Base-by-base conservation (phyloP, 306 rosid genomes). In the Boehmeria nivea region DNA sequence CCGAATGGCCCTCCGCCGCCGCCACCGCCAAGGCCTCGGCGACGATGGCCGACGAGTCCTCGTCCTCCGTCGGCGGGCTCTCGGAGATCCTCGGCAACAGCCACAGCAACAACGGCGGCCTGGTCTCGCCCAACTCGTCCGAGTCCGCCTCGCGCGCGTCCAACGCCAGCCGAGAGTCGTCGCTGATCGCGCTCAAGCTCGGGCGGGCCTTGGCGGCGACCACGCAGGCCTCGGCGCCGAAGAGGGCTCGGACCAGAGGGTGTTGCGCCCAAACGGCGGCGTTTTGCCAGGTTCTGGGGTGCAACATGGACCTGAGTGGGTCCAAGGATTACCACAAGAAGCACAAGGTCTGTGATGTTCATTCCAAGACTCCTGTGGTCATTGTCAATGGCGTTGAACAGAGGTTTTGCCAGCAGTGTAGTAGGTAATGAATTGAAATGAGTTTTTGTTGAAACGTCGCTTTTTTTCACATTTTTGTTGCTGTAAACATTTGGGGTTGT, bases 351-450 rank as follows among this genome's bases (percentile, higher is more conserved):
- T 87, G 95, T 65, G 95, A 83, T 65, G 81, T 43, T 74, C 95
- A 87, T 72, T 87, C 93, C 67, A 87, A 87, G 72, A 81, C 93
- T 50, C 70, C 93, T 51, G 70, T 55, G 68, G 95, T 83, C 51
- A 65, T 83, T 60, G 93, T 87, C n/a, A 83, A 81, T 65, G 95
- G 88, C 64, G 64, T 78, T 57, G 83, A 87, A 33, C 93, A 87
- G 59, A 78, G 95, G 72, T 86, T 86, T 80, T 86, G 95, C 46
- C 95, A 86, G 70, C 91, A 86, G 64, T 86, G 95, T 66, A 87
- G 95, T 80, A 87, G 93, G 95, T 87, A 40, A n/a, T n/a, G n/a
- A n/a, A n/a, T n/a, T n/a, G n/a, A n/a, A n/a, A n/a, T n/a, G n/a
- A n/a, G n/a, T n/a, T n/a, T n/a, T n/a, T n/a, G n/a, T n/a, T n/a